Conservation (phyloP, 1,284 basidiomycete species). For the Moesziomyces antarcticus region DNA sequence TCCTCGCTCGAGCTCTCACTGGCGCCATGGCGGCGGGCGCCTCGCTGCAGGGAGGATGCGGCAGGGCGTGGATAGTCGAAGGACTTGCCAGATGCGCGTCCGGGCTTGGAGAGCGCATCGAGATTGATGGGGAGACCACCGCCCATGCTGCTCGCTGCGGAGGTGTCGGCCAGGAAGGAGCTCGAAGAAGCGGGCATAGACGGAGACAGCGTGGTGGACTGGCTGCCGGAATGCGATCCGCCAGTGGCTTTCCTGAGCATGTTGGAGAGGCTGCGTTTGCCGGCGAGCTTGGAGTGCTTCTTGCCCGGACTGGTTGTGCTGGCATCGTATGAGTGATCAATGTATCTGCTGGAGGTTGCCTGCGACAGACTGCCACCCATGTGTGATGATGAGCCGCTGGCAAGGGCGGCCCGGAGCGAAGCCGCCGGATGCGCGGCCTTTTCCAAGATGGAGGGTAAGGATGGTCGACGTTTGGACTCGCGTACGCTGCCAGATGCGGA, state of each 20-base stretch:
- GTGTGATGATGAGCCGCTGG: conserved; percentile 21
- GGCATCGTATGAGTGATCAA: conserved; percentile 23
- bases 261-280: conserved; percentile 55
- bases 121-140: conserved; percentile 28
- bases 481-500: conserved; percentile 12
- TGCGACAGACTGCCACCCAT: conserved; percentile 18
- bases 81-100: conserved; percentile 25
- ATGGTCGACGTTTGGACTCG: conserved; percentile 50
- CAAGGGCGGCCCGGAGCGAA: conserved; percentile 54
- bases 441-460: conserved; percentile 57
- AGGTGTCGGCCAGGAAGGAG: conserved; percentile 23
- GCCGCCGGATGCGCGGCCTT: conserved; percentile 60
- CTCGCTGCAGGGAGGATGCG: conserved; percentile 6
- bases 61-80: conserved; percentile 35
- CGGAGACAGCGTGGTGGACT: background rate
- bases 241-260: conserved; percentile 54
- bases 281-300: conserved; percentile 28
- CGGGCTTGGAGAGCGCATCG: conserved; percentile 30
- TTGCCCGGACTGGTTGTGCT: conserved; percentile 29
- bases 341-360: conserved; percentile 12
- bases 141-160: conserved; percentile 9
- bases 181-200: conserved; percentile 21
- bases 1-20: conserved; percentile 27
- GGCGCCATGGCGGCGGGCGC: conserved; percentile 17
- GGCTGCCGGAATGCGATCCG: conserved; percentile 3